These are phyloP conservation scores for Neurospora sp. DNA, from an alignment of 2,329 filamentous ascomycete species.

Conservation along the genomic window DNA sequence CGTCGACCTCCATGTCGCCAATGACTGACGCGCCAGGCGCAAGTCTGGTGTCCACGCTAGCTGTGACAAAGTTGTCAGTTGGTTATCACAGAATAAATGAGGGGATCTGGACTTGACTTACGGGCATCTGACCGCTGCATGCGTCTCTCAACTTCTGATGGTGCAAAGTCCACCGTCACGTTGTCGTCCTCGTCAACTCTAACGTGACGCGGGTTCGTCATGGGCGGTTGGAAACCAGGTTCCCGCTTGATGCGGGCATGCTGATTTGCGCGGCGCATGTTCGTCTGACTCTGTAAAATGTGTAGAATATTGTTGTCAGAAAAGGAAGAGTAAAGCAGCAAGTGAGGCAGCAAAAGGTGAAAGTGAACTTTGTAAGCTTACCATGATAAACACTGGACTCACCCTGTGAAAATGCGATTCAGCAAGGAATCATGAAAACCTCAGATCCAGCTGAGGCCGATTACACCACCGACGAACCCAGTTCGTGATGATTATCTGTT, in stretches of 20 bases:
- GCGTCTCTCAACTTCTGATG: constrained; percentile 2
- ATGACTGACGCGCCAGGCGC: neutral
- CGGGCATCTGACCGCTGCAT: constrained; percentile 14
- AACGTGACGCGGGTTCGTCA: neutral
- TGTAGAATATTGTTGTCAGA: neutral
- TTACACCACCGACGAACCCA: neutral
- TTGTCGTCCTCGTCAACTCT: neutral
- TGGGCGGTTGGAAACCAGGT: neutral
- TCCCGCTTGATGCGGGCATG: constrained; percentile 3
- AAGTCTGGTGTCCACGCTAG: constrained; percentile 20
- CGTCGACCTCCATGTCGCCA: neutral
- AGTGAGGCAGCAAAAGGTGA: neutral
- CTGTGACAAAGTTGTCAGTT: constrained; percentile 11
- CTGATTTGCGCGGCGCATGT: neutral
- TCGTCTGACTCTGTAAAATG: neutral
- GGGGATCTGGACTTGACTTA: constrained; percentile 4
- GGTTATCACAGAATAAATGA: neutral
- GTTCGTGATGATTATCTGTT: neutral
- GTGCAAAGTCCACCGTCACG: neutral
- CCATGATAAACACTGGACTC: neutral
- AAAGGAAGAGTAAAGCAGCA: neutral
- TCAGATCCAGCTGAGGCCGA: neutral
- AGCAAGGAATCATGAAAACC: neutral
- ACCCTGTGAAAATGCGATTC: neutral
- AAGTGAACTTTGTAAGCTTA: neutral